Percentiles rank a stretch among this genome's conserved stretches.
Evolutionary conservation across 2,329 filamentous ascomycete species (phyloP).

Genomic region (Colletotrichum costaricense): DNA sequence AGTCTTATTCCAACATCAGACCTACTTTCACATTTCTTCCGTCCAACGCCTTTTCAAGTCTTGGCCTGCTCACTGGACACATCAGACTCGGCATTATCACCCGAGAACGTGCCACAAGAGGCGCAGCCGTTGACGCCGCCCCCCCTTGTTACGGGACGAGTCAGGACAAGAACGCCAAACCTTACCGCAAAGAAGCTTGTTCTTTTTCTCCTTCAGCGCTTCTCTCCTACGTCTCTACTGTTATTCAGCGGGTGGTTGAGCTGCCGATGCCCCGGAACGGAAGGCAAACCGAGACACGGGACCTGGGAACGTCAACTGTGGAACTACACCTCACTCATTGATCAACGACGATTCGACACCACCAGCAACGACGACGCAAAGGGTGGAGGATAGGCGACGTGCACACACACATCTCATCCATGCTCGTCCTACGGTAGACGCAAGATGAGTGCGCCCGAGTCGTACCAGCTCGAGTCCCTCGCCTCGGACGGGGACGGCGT

Average conservation of each 20-base stretch:
- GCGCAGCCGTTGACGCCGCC: not conserved
- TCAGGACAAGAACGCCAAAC: not conserved
- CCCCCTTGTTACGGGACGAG: conserved; percentile 1
- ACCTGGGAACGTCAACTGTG: not conserved
- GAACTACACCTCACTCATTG: not conserved
- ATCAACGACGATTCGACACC: not conserved
- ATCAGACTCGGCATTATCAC: not conserved
- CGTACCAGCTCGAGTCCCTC: conserved; percentile 31
- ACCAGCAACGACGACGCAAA: not conserved
- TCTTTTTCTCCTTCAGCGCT: not conserved
- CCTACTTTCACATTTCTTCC: not conserved
- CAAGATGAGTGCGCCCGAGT: conserved; percentile 28
- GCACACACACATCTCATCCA: not conserved
- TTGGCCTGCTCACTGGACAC: not conserved
- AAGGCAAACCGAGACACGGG: not conserved
- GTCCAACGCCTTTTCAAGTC: not conserved
- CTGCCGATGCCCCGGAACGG: not conserved
- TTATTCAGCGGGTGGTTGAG: not conserved
- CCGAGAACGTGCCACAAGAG: not conserved
- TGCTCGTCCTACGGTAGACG: conserved; percentile 10
- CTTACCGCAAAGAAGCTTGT: not conserved
- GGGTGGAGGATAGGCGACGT: not conserved
- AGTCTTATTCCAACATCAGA: not conserved
- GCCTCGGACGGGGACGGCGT: conserved; percentile 34
- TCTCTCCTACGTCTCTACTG: not conserved